phyloP scores from a whole-genome alignment of 2,329 filamentous ascomycete genomes.

The Claviceps humidiphila region DNA sequence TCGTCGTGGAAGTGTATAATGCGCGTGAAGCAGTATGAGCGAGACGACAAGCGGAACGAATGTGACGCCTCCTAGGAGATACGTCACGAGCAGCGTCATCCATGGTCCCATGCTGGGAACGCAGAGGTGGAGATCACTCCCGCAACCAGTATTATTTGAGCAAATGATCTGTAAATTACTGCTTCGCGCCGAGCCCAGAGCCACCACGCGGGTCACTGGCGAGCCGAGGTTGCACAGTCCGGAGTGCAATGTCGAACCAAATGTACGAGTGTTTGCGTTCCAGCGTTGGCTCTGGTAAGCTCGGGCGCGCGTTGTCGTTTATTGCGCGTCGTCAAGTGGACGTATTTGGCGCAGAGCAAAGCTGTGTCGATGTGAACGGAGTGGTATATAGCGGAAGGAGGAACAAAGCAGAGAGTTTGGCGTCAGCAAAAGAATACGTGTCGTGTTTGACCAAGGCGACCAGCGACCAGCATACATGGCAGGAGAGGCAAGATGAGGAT shows the following conservation, averaged over 20 bases:
- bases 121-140: not conserved
- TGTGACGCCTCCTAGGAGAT: slow-evolving; percentile 76
- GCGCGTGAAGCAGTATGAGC: slow-evolving; percentile 50
- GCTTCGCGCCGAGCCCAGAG: not conserved
- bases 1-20: slow-evolving; percentile 51
- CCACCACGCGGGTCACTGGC: not conserved
- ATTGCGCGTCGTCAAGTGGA: not conserved
- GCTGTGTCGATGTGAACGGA: not conserved
- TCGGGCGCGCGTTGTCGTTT: not conserved
- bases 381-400: not conserved
- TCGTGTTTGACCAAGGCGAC: slow-evolving; percentile 1
- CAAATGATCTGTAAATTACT: not conserved
- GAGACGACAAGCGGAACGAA: slow-evolving; percentile 63
- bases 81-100: slow-evolving; percentile 54
- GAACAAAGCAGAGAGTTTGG: not conserved
- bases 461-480: slow-evolving; percentile 4
- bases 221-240: slow-evolving; percentile 1
- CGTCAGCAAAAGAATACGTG: not conserved
- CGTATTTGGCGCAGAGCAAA: not conserved
- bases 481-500: not conserved
- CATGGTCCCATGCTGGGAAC: slow-evolving; percentile 33
- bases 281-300: not conserved
- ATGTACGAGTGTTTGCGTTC: not conserved
- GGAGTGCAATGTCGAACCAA: not conserved
- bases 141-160: not conserved